phyloP scores from a whole-genome alignment of 2,329 filamentous ascomycete species.

The Exserohilum turcica region DNA sequence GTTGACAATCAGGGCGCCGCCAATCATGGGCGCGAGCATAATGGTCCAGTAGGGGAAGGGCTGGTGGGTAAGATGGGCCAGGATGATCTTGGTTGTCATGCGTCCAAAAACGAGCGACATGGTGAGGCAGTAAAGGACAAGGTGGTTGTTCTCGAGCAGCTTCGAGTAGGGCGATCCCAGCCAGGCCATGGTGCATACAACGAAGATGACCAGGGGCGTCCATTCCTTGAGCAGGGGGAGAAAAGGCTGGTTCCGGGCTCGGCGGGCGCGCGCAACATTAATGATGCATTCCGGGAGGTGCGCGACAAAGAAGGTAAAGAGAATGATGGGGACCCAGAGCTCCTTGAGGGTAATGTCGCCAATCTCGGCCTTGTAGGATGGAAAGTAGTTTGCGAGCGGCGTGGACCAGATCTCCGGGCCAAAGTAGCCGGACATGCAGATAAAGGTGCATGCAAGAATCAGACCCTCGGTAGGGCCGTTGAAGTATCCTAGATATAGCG shows the following conservation, averaged over 20 bases:
- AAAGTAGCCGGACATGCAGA: constrained; percentile 84
- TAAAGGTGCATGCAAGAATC: constrained; percentile 83
- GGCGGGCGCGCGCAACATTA: constrained; percentile 81
- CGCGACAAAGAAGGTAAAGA: constrained; percentile 53
- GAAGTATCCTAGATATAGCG: constrained; percentile 92
- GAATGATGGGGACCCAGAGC: constrained; percentile 74
- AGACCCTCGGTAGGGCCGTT: constrained; percentile 97
- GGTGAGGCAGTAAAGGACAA: constrained; percentile 89
- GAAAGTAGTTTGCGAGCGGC: constrained; percentile 65
- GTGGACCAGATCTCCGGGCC: constrained; percentile 86
- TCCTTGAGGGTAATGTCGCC: constrained; percentile 81
- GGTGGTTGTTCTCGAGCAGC: constrained; percentile 79
- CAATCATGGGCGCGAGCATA: constrained; percentile 83
- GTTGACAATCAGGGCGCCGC: constrained; percentile 82
- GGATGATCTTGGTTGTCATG: constrained; percentile 98
- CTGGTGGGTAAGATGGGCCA: constrained; percentile 90
- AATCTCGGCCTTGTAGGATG: constrained; percentile 56
- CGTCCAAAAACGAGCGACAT: constrained; percentile 97
- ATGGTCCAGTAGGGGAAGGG: constrained; percentile 97
- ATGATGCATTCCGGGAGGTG: constrained; percentile 89
- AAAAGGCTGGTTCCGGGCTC: constrained; percentile 72
- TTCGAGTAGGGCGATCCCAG: constrained; percentile 87
- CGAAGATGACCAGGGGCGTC: constrained; percentile 87
- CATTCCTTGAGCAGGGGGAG: constrained; percentile 89
- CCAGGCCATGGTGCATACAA: constrained; percentile 76